Percentiles rank a stretch among this genome's conserved stretches.
These are phyloP conservation scores for Seiridium cupressi DNA, from an alignment of 2,329 filamentous ascomycete species.

Conservation along the genomic window DNA sequence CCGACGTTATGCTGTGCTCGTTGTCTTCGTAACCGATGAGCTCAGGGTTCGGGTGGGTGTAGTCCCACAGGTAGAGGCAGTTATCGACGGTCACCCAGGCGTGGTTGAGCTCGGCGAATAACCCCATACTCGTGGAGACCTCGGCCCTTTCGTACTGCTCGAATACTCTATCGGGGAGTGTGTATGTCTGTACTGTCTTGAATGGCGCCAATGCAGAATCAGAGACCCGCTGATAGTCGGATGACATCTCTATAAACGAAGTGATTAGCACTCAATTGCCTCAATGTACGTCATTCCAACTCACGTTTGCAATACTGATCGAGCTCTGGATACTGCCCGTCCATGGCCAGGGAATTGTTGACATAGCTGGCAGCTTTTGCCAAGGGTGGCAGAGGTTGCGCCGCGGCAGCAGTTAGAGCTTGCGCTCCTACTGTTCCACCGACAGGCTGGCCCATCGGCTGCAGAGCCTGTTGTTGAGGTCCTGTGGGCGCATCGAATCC, in stretches of 20 bases:
- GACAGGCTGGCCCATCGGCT: background rate
- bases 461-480: background rate
- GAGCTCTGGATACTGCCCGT: constrained; percentile 82
- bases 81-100: constrained; percentile 97
- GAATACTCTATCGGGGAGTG: constrained; percentile 88
- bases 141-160: constrained; percentile 88
- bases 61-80: constrained; percentile 96
- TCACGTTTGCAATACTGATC: constrained; percentile 86
- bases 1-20: constrained; percentile 82
- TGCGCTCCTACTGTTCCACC: constrained; percentile 15
- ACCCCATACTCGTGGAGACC: constrained; percentile 87
- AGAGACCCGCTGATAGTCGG: constrained; percentile 80
- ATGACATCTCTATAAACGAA: constrained; percentile 68
- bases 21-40: constrained; percentile 91
- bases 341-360: constrained; percentile 72
- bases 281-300: constrained; percentile 31
- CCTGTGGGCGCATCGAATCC: constrained; percentile 14
- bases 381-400: constrained; percentile 49
- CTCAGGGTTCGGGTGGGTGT: constrained; percentile 87
- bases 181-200: constrained; percentile 80
- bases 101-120: constrained; percentile 92
- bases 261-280: constrained; percentile 26
- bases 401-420: constrained; percentile 22
- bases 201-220: constrained; percentile 82
- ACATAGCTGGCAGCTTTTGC: constrained; percentile 80